Percentiles rank a stretch among this genome's conserved stretches.
Evolutionary conservation across 2,329 filamentous ascomycete genomes (phyloP).

Genomic region (Aspergillus sergii): DNA sequence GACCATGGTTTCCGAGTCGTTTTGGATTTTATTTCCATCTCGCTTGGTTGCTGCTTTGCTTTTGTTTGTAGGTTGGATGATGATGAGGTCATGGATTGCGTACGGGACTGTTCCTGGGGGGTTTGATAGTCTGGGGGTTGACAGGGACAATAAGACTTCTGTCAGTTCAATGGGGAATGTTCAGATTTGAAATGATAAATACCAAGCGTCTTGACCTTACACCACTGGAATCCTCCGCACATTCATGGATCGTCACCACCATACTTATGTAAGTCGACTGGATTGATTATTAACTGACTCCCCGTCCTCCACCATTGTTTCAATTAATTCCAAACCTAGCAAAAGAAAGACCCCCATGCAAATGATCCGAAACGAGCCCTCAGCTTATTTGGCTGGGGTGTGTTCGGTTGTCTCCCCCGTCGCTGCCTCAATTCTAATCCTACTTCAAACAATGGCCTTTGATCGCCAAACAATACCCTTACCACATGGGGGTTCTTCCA

Average conservation of each 20-base stretch:
- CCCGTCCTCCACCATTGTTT: background rate
- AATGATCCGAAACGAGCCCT: conserved; percentile 5
- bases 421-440: background rate
- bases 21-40: background rate
- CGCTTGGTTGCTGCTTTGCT: background rate
- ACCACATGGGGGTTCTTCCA: background rate
- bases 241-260: background rate
- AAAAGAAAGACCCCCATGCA: background rate
- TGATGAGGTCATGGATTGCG: background rate
- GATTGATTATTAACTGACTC: background rate
- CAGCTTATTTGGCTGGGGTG: background rate
- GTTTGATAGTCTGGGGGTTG: background rate
- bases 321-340: conserved; percentile 11
- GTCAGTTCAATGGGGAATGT: background rate
- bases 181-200: background rate
- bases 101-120: background rate
- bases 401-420: background rate
- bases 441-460: conserved; percentile 2
- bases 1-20: conserved; percentile 10
- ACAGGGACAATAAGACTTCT: background rate
- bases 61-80: background rate
- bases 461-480: background rate
- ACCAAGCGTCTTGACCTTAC: background rate
- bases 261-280: background rate
- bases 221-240: background rate